Conservation (phyloP, 352 stramenopile genomes). For the Phytophthora cactorum region DNA sequence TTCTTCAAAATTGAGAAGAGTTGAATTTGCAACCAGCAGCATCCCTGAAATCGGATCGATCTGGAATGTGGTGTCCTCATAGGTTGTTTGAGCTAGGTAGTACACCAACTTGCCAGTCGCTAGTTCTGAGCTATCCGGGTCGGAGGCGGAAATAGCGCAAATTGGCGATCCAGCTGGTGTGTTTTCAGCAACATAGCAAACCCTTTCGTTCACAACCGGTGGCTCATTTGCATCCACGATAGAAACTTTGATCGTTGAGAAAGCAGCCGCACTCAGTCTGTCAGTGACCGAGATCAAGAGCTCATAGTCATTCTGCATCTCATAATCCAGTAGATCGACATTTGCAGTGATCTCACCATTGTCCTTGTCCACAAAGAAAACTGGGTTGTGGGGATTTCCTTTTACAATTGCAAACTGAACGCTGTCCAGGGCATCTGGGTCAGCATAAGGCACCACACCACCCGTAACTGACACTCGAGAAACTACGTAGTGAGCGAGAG, state of each 20-base stretch:
- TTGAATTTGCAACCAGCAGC: constrained; percentile 23
- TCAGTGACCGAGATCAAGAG: constrained; percentile 30
- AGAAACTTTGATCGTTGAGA: constrained; percentile 19
- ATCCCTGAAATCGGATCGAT: constrained; percentile 25
- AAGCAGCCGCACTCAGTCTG: constrained; percentile 1
- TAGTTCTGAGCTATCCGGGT: constrained; percentile 21
- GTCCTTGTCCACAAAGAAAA: constrained; percentile 33
- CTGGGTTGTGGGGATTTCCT: constrained; percentile 13
- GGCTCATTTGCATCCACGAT: constrained; percentile 31
- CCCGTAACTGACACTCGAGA: constrained; percentile 15
- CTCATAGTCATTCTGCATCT: constrained; percentile 16
- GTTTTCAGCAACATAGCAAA: constrained; percentile 32
- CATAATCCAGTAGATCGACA: constrained; percentile 32
- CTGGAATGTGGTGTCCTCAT: constrained; percentile 3
- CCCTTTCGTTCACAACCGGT: constrained; percentile 13
- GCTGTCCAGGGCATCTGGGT: constrained; percentile 22
- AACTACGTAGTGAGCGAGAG: constrained; percentile 1
- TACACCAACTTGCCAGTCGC: constrained; percentile 13
- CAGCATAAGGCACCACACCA: constrained; percentile 19
- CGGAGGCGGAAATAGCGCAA: constrained; percentile 18
- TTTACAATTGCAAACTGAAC: constrained; percentile 26
- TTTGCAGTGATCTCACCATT: constrained; percentile 24
- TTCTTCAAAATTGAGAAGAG: constrained; percentile 26
- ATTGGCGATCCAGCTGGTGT: constrained; percentile 5
- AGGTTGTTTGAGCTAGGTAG: constrained; percentile 8